Base-by-base conservation (phyloP, 2,329 filamentous ascomycete species). In the Corniculantispora saksenae region DNA sequence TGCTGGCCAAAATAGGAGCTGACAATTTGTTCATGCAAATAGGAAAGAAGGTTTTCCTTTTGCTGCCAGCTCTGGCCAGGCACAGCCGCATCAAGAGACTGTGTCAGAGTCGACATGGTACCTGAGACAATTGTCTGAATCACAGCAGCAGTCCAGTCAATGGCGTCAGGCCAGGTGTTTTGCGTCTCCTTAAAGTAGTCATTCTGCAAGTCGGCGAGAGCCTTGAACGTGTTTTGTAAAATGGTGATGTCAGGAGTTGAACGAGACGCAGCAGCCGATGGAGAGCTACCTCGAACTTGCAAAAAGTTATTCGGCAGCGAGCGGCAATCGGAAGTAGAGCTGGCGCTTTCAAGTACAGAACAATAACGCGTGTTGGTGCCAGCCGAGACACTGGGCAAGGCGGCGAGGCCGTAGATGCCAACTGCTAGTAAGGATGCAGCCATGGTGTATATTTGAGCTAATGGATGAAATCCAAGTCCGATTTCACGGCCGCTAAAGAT, bases 71-170 rank as follows among this genome's bases (percentile, higher is more conserved):
- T 78, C n/a, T 74, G 70, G 21, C 71, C 74, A 57, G 72, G 67
- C 50, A 77, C 69, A 45, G 79, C 64, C 23, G 77, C 70, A 40
- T 75, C 74, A 29, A 89, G 78, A 13, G 86, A 87, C 60, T 80
- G 82, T 40, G 91, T 91, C 62, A 97, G 79, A n/a, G 90, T 89
- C 19, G 84, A 86, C 19, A 95, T 83, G 3, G 89, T 85, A 17
- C 89, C 91, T 0, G 92, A 90, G 43, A 97, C 79, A 64, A 94
- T 88, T 0, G 94, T 97, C 51, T 89, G 89, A 70, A 92, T 82
- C 10, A 97, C 92, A 4, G 94, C 94, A 21, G 89, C 90, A 0
- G 94, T 98, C 94, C 94, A 98, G 79, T 97, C 94, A 72, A 97
- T 97, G 38, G 91, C 86, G 1, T 84, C 83, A 0, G 93, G 92